Conservation (phyloP, 129 eudicot genomes). For the Oenanthe sinensis region DNA sequence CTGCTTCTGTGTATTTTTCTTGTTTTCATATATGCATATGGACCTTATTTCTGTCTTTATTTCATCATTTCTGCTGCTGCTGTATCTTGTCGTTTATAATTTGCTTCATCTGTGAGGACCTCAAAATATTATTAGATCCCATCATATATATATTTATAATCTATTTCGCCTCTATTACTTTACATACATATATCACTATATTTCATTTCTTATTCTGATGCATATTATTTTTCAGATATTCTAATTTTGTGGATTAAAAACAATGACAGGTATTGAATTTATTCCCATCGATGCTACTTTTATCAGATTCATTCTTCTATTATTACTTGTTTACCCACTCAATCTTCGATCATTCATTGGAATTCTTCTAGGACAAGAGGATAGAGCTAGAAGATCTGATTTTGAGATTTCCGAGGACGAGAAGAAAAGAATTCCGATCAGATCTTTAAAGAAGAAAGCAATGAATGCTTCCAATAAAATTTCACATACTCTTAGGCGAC, state of each 20-base stretch:
- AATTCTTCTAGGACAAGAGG: slow-evolving; percentile 39
- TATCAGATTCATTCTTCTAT: not conserved
- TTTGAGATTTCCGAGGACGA: slow-evolving; percentile 55
- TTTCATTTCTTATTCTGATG: slow-evolving; percentile 17
- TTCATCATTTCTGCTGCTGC: slow-evolving; percentile 1
- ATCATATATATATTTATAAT: not conserved
- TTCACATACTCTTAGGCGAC: slow-evolving; percentile 34
- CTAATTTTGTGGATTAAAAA: slow-evolving; percentile 7
- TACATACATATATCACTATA: not conserved
- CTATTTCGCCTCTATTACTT: not conserved
- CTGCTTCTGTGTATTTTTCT: not conserved
- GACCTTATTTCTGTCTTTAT: not conserved
- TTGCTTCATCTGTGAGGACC: not conserved
- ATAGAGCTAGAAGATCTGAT: slow-evolving; percentile 41
- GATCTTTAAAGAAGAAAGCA: slow-evolving; percentile 69
- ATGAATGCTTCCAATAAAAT: slow-evolving; percentile 39
- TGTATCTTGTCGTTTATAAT: slow-evolving; percentile 15
- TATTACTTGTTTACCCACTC: not conserved
- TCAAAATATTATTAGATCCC: not conserved
- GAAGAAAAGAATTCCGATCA: slow-evolving; percentile 47
- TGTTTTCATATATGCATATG: not conserved
- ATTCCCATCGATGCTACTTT: not conserved
- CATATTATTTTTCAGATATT: slow-evolving; percentile 13
- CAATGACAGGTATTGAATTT: slow-evolving; percentile 42
- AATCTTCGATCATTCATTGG: not conserved